Percentiles rank a stretch among this genome's conserved stretches.
Evolutionary conservation across 2,329 filamentous ascomycete genomes (phyloP).

Genomic region (Colletotrichum filicis): DNA sequence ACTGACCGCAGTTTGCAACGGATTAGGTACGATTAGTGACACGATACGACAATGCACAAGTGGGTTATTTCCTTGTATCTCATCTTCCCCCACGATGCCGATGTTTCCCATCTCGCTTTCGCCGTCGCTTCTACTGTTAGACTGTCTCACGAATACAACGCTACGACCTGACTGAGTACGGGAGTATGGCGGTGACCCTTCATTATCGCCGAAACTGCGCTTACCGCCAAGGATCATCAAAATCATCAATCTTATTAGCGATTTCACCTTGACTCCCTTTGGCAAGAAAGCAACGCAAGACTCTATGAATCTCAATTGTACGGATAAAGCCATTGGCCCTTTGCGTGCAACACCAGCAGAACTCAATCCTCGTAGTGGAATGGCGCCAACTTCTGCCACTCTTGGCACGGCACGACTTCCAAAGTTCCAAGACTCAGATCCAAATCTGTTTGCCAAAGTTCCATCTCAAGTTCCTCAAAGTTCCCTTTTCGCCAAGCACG

Average conservation of each 20-base stretch:
- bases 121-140: neutral
- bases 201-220: neutral
- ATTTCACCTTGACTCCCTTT: neutral
- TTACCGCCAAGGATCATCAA: slow-evolving; percentile 3
- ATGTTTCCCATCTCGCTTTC: neutral
- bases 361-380: slow-evolving; percentile 14
- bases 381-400: neutral
- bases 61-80: neutral
- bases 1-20: no score
- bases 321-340: neutral
- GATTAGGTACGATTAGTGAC: neutral
- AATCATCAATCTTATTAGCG: neutral
- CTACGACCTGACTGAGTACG: neutral
- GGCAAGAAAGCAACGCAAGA: neutral
- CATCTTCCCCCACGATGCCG: neutral
- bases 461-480: neutral
- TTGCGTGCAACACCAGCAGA: slow-evolving; percentile 20
- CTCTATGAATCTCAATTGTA: neutral
- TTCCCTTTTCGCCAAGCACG: neutral
- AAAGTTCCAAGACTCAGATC: no score
- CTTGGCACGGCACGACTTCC: neutral
- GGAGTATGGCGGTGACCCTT: neutral
- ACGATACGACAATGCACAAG: neutral
- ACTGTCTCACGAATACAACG: slow-evolving; percentile 1
- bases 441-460: neutral